phyloP scores from a whole-genome alignment of 331 rosid genomes.

The Erythrophleum ivorense region DNA sequence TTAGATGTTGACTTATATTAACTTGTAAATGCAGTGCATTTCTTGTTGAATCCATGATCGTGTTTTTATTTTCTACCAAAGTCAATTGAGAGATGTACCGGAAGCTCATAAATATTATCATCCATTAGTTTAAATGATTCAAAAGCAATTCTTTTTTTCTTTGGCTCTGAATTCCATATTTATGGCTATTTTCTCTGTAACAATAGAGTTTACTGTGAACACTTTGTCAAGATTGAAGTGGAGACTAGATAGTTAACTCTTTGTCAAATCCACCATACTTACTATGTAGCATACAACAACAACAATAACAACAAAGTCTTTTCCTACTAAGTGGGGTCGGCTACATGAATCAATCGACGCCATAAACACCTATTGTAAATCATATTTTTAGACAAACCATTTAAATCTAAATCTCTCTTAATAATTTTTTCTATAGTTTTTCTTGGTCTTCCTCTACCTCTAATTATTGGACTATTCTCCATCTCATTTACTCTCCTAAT shows the following conservation, averaged over 20 bases:
- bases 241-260: background rate
- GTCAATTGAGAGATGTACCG: background rate
- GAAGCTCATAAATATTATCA: background rate
- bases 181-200: background rate
- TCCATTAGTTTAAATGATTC: background rate
- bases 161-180: background rate
- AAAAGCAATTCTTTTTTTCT: background rate
- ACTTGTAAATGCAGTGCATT: background rate
- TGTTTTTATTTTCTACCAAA: background rate
- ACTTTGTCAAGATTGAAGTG: background rate
- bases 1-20: background rate
- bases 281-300: background rate
- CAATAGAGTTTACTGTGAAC: background rate
- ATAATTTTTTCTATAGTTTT: too few relatives aligned
- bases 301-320: too few relatives aligned
- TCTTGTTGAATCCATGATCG: background rate
- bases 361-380: too few relatives aligned
- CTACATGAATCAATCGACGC: too few relatives aligned
- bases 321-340: too few relatives aligned
- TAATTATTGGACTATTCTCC: too few relatives aligned
- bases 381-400: too few relatives aligned
- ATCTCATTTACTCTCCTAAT: too few relatives aligned
- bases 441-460: too few relatives aligned
- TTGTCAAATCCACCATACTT: background rate
- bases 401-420: too few relatives aligned